phyloP scores from a whole-genome alignment of 2,329 filamentous ascomycete genomes.

The Neurospora crassa region DNA sequence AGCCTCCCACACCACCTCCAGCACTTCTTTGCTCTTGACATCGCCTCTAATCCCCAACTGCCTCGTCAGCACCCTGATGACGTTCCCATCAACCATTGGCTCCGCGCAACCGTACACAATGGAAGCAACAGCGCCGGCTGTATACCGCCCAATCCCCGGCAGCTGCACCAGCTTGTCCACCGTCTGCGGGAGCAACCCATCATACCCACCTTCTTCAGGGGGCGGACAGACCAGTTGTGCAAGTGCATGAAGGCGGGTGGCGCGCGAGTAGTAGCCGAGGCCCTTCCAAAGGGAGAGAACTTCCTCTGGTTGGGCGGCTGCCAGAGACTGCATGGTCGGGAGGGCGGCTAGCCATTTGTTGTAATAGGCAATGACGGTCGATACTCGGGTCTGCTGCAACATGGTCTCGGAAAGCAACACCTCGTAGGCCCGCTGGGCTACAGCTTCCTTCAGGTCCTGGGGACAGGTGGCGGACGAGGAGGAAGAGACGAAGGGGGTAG shows the following conservation, averaged over 20 bases:
- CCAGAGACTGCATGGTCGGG: conserved; percentile 49
- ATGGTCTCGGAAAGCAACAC: conserved; percentile 61
- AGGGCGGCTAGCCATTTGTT: conserved; percentile 51
- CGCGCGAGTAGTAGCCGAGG: conserved; percentile 56
- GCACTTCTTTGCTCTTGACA: conserved; percentile 33
- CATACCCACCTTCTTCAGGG: conserved; percentile 29
- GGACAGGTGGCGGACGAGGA: conserved; percentile 19
- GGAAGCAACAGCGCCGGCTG: conserved; percentile 51
- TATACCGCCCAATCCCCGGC: conserved; percentile 53
- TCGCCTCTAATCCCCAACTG: conserved; percentile 49
- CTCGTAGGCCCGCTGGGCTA: conserved; percentile 50
- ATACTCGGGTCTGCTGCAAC: conserved; percentile 57
- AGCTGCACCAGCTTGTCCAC: conserved; percentile 41
- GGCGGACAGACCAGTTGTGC: conserved; percentile 33
- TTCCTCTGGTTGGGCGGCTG: conserved; percentile 41
- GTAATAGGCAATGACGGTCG: conserved; percentile 54
- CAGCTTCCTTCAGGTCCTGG: conserved; percentile 27
- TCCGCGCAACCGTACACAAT: conserved; percentile 52
- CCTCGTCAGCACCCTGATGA: conserved; percentile 49
- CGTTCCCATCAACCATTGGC: conserved; percentile 56
- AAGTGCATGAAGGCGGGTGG: conserved; percentile 48
- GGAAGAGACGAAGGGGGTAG: conserved; percentile 18
- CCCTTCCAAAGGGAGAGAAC: conserved; percentile 51
- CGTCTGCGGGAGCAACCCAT: conserved; percentile 39
- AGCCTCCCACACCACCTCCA: conserved; percentile 48